Percentiles rank a stretch among this genome's conserved stretches.
phyloP scores from a whole-genome alignment of 495 filamentous ascomycete genomes.

The Aspergillus hancockii region DNA sequence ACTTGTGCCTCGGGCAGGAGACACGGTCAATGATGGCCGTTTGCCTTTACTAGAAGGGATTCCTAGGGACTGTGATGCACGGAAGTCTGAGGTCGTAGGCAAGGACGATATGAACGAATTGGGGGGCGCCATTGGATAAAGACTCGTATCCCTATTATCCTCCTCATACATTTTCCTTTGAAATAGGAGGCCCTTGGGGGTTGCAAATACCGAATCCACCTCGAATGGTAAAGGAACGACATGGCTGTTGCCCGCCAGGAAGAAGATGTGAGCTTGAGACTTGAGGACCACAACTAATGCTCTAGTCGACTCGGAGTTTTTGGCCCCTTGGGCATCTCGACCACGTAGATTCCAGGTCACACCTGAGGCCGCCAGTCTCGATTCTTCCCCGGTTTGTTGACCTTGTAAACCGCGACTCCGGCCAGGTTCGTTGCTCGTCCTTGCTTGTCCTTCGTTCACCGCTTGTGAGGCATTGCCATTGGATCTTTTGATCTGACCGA shows the following conservation, averaged over 20 bases:
- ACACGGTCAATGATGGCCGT: constrained; percentile 34
- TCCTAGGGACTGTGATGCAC: constrained; percentile 47
- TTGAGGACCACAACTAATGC: constrained; percentile 90
- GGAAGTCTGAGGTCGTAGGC: constrained; percentile 33
- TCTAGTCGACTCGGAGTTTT: constrained; percentile 36
- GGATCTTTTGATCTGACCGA: constrained; percentile 33
- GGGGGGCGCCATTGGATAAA: constrained; percentile 56
- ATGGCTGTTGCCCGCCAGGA: constrained; percentile 84
- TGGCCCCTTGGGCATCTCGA: constrained; percentile 20
- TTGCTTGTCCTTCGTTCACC: not conserved
- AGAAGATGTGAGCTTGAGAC: constrained; percentile 90
- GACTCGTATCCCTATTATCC: constrained; percentile 14
- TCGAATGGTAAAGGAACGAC: constrained; percentile 93
- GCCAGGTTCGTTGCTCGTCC: constrained; percentile 8
- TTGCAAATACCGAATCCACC: constrained; percentile 82
- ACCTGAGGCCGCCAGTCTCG: constrained; percentile 17
- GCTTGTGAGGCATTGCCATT: constrained; percentile 5
- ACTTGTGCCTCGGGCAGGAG: constrained; percentile 25
- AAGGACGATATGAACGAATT: constrained; percentile 79
- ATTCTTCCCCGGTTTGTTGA: constrained; percentile 18
- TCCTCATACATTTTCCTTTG: constrained; percentile 66
- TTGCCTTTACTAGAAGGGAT: constrained; percentile 43
- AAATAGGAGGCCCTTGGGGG: constrained; percentile 78
- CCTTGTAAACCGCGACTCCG: constrained; percentile 17
- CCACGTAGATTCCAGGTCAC: constrained; percentile 28